Evolutionary conservation across 176 grass and related monocot genomes (phyloP), one percentile per base, ranked within the genome.

Genomic region (Rhynchospora pubera): DNA sequence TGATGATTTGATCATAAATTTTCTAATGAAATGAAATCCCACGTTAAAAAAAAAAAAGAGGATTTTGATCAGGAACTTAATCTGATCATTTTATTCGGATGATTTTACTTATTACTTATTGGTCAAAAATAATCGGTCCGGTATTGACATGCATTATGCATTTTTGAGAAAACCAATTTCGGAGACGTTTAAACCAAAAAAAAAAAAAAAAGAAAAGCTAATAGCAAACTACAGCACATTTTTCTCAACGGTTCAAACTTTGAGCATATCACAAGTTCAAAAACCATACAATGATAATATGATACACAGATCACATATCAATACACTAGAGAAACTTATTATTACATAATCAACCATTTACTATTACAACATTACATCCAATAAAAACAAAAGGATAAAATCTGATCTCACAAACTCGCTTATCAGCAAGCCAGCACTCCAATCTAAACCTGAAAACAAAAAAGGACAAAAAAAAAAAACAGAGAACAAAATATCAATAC

Each of bases 271-370:
- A 46, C 66, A 46, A 68, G 34, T 43, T 47, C 19, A 50, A 71
- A 39, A 71, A 71, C 67, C 67, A 72, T 48, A 23, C 68, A 72
- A 58, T 58, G 16, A 70, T 69, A 73, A 19, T 26, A 73, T 76
- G 48, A 55, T 53, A 76, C 48, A n/a, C 7, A 75, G 72, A 76
- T 76, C 48, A 51, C 48, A 18, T 74, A 74, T 74, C 23, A 50
- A 52, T 74, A 77, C 50, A 77, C 72, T 32, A 30, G 5, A 55
- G 23, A 76, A 76, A 12, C 69, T 13, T 24, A 5, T 5, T 45
- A 70, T n/a, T 70, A 70, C 66, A 70, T 1, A 76, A 28, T 50
- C 13, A 77, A 8, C 1, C 6, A 55, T 32, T 77, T 77, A 56
- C 55, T 77, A 34, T 77, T 30, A 30, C 72, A 77, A 53, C 70